Evolutionary conservation across 345 rosid genomes (phyloP), one percentile per base, ranked within the genome.

Genomic region (Camelina neglecta): DNA sequence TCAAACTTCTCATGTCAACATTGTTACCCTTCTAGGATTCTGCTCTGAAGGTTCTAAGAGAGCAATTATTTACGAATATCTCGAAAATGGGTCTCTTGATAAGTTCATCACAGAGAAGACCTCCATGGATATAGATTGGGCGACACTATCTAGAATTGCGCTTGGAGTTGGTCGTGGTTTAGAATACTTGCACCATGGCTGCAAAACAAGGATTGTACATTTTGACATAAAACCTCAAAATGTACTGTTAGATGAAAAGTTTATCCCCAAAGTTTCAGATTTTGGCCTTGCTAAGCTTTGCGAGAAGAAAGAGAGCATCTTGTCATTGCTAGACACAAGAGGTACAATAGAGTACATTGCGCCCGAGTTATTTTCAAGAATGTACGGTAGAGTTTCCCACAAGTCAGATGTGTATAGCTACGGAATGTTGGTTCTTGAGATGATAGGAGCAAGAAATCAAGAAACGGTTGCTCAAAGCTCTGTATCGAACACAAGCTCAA

Each of bases 201-300:
- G 89, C 65, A 82, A 64, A 56, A 79, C 79, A 6, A 81, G 84
- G 70, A 86, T 84, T 33, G 50, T 86, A 33, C 87, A 86, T 41
- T 81, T 84, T 8, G 84, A 84, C 51, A 84, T 82, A n/a, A 84
- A 86, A 21, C 86, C 86, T 36, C 84, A 83, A 2, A 85, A 83
- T 35, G 82, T 85, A 39, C 72, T 85, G 5, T 68, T 83, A 6
- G 80, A 79, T 35, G 60, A 76, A 3, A 20, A 76, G 7, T 75
- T 11, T 11, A 11, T 7, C 12, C 88, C 86, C 1, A 83, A 85
- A 11, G 84, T 83, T 7, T 72, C 82, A 0, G 86, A 85, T 36
- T 85, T 85, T 2, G 86, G 88, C 7, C 88, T 85, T 4, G 81
- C 88, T 1, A 82, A 83, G 47, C 65, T 75, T 15, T 81, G 85